phyloP scores from a whole-genome alignment of 1,139 yeast genomes.

The Diutina siamensis region DNA sequence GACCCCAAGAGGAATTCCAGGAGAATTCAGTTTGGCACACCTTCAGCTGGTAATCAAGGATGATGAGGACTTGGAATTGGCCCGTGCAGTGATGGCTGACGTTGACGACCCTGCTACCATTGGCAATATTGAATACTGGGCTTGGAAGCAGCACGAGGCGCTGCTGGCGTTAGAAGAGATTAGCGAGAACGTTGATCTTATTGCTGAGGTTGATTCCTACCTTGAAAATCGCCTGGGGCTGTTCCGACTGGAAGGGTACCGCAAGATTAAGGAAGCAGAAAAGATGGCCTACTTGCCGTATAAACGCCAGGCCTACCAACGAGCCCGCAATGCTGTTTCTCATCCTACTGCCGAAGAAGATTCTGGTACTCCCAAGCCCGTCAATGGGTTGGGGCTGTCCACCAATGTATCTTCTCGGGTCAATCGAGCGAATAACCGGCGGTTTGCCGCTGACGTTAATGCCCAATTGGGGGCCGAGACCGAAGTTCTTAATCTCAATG shows the following conservation, averaged over 20 bases:
- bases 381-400: conserved; percentile 1
- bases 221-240: conserved; percentile 46
- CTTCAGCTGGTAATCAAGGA: conserved; percentile 53
- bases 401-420: conserved; percentile 44
- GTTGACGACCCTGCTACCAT: conserved; percentile 17
- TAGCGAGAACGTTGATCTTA: background rate
- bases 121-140: conserved; percentile 46
- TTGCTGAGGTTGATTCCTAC: conserved; percentile 7
- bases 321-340: background rate
- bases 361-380: background rate
- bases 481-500: conserved; percentile 64
- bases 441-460: conserved; percentile 84
- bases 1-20: background rate
- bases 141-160: conserved; percentile 45
- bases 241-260: conserved; percentile 66
- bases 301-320: conserved; percentile 27
- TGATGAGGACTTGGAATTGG: conserved; percentile 55
- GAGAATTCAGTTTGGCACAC: conserved; percentile 32
- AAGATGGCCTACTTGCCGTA: conserved; percentile 77
- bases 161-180: background rate
- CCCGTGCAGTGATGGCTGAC: conserved; percentile 32
- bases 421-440: conserved; percentile 78
- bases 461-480: conserved; percentile 79
- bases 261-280: conserved; percentile 58
- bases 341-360: background rate